Evolutionary conservation across 106 monocot genomes (phyloP).

Genomic region (Phalaenopsis aphrodite): DNA sequence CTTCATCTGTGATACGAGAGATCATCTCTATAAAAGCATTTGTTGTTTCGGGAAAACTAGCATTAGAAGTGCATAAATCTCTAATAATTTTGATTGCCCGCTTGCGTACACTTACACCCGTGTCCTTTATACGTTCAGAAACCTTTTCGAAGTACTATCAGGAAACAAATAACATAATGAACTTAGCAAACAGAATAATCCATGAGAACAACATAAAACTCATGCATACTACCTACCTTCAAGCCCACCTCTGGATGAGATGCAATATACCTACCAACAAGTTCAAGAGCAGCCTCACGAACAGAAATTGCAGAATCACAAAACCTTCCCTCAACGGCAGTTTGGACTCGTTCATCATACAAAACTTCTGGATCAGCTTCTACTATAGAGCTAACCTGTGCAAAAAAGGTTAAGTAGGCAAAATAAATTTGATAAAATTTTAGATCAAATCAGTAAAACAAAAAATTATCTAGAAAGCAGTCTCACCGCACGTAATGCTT

Average conservation of each 20-base stretch:
- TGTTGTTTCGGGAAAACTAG: slow-evolving; percentile 56
- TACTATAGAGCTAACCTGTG: slow-evolving; percentile 86
- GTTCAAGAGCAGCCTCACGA: slow-evolving; percentile 97
- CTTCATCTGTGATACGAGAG: slow-evolving; percentile 95
- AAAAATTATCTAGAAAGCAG: background rate
- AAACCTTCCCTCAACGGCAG: slow-evolving; percentile 97
- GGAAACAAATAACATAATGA: slow-evolving; percentile 6
- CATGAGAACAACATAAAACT: slow-evolving; percentile 7
- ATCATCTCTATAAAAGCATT: slow-evolving; percentile 91
- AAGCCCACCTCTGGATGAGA: slow-evolving; percentile 98
- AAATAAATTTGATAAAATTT: background rate
- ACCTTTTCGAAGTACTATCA: slow-evolving; percentile 94
- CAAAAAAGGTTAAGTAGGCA: slow-evolving; percentile 2
- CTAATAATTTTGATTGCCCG: slow-evolving; percentile 94
- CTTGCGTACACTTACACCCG: slow-evolving; percentile 95
- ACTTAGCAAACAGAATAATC: background rate
- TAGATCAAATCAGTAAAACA: background rate
- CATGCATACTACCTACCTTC: slow-evolving; percentile 38
- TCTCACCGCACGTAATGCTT: slow-evolving; percentile 93
- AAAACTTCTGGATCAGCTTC: slow-evolving; percentile 97
- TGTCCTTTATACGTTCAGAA: slow-evolving; percentile 96
- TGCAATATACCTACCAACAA: slow-evolving; percentile 98
- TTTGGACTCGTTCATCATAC: slow-evolving; percentile 88
- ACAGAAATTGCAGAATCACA: slow-evolving; percentile 98
- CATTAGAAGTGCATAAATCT: slow-evolving; percentile 78